phyloP scores from a whole-genome alignment of 108 stramenopile genomes.

The Fragilariopsis cylindrus region DNA sequence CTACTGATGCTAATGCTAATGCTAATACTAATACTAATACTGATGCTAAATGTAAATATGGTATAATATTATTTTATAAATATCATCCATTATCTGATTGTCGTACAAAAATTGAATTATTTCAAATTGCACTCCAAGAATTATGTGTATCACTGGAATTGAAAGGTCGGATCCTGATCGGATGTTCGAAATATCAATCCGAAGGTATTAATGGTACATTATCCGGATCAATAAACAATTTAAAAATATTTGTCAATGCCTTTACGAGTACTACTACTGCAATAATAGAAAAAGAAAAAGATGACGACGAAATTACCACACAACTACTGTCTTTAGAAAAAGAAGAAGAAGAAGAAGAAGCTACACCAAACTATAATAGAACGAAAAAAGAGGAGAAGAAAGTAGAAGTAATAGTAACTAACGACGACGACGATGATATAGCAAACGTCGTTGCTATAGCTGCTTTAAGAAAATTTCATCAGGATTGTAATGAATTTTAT shows the following conservation, averaged over 20 bases:
- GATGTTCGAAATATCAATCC: conserved; percentile 49
- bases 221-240: conserved; percentile 47
- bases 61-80: conserved; percentile 81
- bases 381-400: background rate
- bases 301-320: background rate
- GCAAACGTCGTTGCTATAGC: background rate
- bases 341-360: too few relatives aligned
- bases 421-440: background rate
- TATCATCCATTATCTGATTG: conserved; percentile 69
- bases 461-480: conserved; percentile 43
- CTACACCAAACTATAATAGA: background rate
- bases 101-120: conserved; percentile 37
- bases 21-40: too few relatives aligned
- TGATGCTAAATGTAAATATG: too few relatives aligned
- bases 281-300: background rate
- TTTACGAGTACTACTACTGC: conserved; percentile 27
- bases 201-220: conserved; percentile 90
- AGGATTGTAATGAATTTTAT: conserved; percentile 49
- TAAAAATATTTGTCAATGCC: conserved; percentile 51
- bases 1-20: too few relatives aligned
- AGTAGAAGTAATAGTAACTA: background rate
- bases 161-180: conserved; percentile 72
- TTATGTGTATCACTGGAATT: conserved; percentile 56
- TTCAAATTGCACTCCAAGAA: conserved; percentile 53
- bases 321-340: too few relatives aligned